Base-by-base conservation (phyloP, 345 rosid genomes). In the Zanthoxylum bungeanum region DNA sequence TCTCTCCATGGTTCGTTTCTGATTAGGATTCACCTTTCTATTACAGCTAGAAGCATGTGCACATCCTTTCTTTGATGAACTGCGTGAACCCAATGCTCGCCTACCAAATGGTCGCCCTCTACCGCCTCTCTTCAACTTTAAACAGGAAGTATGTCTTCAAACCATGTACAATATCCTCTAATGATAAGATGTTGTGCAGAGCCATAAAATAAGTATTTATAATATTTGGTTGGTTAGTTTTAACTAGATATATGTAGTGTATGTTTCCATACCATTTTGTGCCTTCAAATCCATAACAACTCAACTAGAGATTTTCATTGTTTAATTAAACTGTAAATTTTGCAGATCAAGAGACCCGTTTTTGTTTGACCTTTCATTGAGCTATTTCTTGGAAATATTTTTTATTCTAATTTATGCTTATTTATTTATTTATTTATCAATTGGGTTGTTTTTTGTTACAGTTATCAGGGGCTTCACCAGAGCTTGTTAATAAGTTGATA, bases 401-500 rank as follows among this genome's bases (percentile, higher is more conserved):
- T 27, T 9, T 33, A 17, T n/a, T 17, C 51, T 21, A 30, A 30
- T 53, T 30, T 27, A 6, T 36, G 69, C 9, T 24, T 33, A 17
- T n/a, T n/a, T n/a, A n/a, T n/a, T n/a, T n/a, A 52, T 2, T 44
- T 59, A 40, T 53, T 58, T 22, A 14, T 61, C 9, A 40, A 55
- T 44, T 49, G 8, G 21, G 28, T 55, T 77, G 9, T 69, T 51
- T n/a, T 59, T 74, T 61, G 22, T 70, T 59, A 47, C 86, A 87
- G 91, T 73, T 91, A 79, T 72, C 85, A 28, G 93, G 85, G 60
- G 88, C 90, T 66, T 85, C 97, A 67, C 86, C 88, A 24, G 97
- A 89, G 66, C 90, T 89, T n/a, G 88, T 88, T 21, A 89, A 83
- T 78, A 91, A 88, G 89, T 81, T 91, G 84, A 88, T 89, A 68